Evolutionary conservation across 345 rosid species (phyloP).

Genomic region (Gossypioides kirkii): DNA sequence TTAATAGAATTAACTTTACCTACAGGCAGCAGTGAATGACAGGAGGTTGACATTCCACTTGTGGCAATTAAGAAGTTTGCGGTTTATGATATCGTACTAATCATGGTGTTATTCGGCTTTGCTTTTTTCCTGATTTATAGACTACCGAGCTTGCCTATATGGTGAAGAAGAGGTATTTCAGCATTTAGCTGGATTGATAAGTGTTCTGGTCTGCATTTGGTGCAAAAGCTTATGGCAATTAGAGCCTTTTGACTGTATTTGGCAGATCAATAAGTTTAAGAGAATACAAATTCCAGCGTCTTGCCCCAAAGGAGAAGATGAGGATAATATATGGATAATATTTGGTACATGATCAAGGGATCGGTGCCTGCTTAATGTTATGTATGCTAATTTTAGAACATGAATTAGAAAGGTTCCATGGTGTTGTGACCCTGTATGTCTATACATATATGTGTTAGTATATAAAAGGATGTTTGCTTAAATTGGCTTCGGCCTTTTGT

Average conservation of each 20-base stretch:
- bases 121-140: constrained; percentile 14
- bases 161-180: constrained; percentile 23
- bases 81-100: constrained; percentile 27
- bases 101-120: constrained; percentile 16
- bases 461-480: constrained; percentile 32
- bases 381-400: constrained; percentile 39
- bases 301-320: constrained; percentile 24
- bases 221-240: constrained; percentile 19
- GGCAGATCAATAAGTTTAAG: constrained; percentile 20
- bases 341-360: constrained; percentile 29
- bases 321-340: constrained; percentile 21
- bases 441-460: constrained; percentile 21
- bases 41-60: constrained; percentile 32
- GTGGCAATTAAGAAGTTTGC: constrained; percentile 23
- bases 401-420: constrained; percentile 36
- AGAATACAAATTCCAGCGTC: constrained; percentile 25
- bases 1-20: constrained; percentile 30
- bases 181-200: constrained; percentile 36
- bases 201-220: constrained; percentile 19
- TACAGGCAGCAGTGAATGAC: constrained; percentile 24
- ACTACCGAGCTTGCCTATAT: constrained; percentile 16
- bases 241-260: constrained; percentile 26
- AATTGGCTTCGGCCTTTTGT: neutral
- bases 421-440: constrained; percentile 28
- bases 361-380: constrained; percentile 31